Conservation (phyloP, 148 eudicot species). For the Camellia japonica region DNA sequence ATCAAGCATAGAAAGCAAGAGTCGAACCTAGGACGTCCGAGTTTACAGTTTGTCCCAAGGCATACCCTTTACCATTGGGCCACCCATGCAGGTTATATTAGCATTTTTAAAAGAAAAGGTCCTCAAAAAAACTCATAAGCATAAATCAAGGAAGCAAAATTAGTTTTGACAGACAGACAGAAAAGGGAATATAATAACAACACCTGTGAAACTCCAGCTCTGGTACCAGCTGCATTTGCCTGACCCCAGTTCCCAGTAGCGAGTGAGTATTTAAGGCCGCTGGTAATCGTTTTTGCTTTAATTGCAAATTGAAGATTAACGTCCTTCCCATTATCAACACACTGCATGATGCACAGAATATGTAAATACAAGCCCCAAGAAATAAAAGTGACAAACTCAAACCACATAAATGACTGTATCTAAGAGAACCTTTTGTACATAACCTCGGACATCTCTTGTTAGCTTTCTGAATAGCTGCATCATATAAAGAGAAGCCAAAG, state of each 20-base stretch:
- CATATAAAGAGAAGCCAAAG: not conserved
- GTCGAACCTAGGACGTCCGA: not conserved
- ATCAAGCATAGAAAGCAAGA: not conserved
- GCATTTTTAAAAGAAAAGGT: not conserved
- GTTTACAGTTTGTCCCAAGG: not conserved
- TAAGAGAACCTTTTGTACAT: constrained; percentile 74
- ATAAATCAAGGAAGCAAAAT: not conserved
- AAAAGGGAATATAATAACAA: not conserved
- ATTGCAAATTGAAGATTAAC: constrained; percentile 94
- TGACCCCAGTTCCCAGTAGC: constrained; percentile 99
- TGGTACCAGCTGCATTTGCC: constrained; percentile 98
- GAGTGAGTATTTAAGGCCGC: constrained; percentile 95
- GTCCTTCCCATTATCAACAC: constrained; percentile 93
- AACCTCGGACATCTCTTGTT: constrained; percentile 91
- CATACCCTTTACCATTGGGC: not conserved
- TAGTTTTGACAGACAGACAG: not conserved
- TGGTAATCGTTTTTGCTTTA: constrained; percentile 95
- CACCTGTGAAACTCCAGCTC: constrained; percentile 98
- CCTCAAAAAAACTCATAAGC: not conserved
- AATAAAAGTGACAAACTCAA: not conserved
- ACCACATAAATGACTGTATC: not conserved
- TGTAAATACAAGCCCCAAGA: not conserved
- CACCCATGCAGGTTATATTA: not conserved
- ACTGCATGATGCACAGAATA: constrained; percentile 27
- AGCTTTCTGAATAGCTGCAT: constrained; percentile 80